phyloP scores from a whole-genome alignment of 2,329 filamentous ascomycete species.

The Fusarium duplospermum region DNA sequence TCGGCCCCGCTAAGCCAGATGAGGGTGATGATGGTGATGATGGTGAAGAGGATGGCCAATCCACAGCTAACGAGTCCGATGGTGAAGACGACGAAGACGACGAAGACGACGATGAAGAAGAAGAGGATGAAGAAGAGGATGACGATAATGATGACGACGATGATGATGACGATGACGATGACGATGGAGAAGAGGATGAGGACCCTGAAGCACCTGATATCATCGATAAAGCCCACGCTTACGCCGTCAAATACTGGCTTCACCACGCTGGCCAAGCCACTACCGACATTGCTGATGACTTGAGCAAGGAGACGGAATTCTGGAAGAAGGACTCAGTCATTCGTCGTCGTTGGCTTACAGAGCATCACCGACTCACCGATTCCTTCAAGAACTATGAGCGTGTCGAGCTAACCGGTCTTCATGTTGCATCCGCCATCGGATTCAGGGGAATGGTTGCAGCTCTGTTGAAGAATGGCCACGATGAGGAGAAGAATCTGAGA shows the following conservation, averaged over 20 bases:
- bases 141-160: slow-evolving; percentile 7
- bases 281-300: slow-evolving; percentile 54
- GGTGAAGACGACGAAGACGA: slow-evolving; percentile 24
- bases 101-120: slow-evolving; percentile 16
- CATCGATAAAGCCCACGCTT: slow-evolving; percentile 45
- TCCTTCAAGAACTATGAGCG: slow-evolving; percentile 47
- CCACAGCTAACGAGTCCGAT: slow-evolving; percentile 1
- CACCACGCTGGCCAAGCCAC: slow-evolving; percentile 56
- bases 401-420: slow-evolving; percentile 49
- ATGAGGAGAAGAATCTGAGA: slow-evolving; percentile 47
- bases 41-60: slow-evolving; percentile 17
- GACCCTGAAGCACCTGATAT: slow-evolving; percentile 46
- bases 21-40: neutral
- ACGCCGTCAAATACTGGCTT: slow-evolving; percentile 56
- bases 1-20: slow-evolving; percentile 42
- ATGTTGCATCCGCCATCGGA: slow-evolving; percentile 53
- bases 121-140: slow-evolving; percentile 18
- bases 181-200: slow-evolving; percentile 30
- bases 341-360: slow-evolving; percentile 53
- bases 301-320: slow-evolving; percentile 53
- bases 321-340: slow-evolving; percentile 52
- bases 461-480: slow-evolving; percentile 52
- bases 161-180: slow-evolving; percentile 17
- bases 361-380: slow-evolving; percentile 48
- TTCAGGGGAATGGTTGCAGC: slow-evolving; percentile 53